A percentile compares a stretch with the other conserved stretches of the same genome.
These are phyloP conservation scores for Claviceps arundinis DNA, from an alignment of 2,329 filamentous ascomycete genomes.

Conservation along the genomic window DNA sequence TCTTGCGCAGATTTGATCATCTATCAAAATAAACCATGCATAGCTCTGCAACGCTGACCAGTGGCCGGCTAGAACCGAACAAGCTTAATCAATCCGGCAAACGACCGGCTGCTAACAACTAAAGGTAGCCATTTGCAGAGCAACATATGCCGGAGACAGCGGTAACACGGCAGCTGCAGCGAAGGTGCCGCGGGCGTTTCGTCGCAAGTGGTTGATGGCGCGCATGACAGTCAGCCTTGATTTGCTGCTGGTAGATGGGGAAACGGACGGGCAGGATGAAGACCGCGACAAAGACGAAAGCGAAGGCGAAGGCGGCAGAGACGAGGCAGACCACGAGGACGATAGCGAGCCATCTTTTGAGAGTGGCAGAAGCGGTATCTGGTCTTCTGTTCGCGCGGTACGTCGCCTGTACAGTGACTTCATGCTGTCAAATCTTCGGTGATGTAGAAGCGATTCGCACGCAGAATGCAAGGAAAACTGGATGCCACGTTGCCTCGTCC, in stretches of 20 bases:
- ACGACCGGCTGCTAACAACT: neutral
- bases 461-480: neutral
- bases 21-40: too few species aligned
- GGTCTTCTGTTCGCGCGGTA: neutral
- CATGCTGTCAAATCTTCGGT: neutral
- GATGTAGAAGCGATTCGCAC: neutral
- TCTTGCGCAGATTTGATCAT: too few species aligned
- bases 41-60: too few species aligned
- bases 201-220: neutral
- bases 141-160: neutral
- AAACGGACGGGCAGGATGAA: neutral
- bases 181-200: neutral
- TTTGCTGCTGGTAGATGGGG: neutral
- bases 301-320: neutral
- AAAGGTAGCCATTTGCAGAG: neutral
- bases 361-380: neutral
- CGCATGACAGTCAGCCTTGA: neutral
- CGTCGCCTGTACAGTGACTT: neutral
- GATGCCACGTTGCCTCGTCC: neutral
- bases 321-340: neutral
- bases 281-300: neutral
- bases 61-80: too few species aligned
- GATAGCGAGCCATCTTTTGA: neutral
- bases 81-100: neutral
- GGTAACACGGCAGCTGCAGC: neutral